phyloP scores from a whole-genome alignment of 2,329 filamentous ascomycete genomes.

The Xylaria polymorpha region DNA sequence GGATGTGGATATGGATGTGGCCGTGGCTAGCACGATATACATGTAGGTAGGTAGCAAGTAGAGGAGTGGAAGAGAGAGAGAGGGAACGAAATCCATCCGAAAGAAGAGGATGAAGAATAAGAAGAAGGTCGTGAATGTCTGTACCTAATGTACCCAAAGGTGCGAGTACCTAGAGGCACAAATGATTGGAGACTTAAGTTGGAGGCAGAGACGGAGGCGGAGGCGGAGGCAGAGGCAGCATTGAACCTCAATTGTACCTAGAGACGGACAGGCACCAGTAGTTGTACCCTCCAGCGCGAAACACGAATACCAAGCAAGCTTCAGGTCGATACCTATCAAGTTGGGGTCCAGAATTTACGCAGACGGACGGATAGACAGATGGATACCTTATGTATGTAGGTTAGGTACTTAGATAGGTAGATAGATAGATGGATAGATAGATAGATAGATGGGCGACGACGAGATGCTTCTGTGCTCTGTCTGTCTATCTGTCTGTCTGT shows the following conservation, averaged over 20 bases:
- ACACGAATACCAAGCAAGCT: conserved; percentile 7
- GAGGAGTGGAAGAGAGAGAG: background rate
- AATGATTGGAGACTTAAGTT: conserved; percentile 1
- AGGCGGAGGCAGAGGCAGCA: background rate
- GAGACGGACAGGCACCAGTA: conserved; percentile 21
- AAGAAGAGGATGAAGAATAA: conserved; percentile 1
- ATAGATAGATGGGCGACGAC: background rate
- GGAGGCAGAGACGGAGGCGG: background rate
- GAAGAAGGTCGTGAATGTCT: conserved; percentile 9
- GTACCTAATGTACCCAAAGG: conserved; percentile 12
- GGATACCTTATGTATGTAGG: no score
- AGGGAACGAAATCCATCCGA: conserved; percentile 1
- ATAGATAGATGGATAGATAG: conserved; percentile 1
- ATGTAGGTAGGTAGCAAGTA: background rate
- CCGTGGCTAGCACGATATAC: conserved; percentile 6
- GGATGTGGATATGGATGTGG: background rate
- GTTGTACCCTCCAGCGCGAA: conserved; percentile 21
- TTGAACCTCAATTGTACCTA: background rate
- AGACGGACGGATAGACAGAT: background rate
- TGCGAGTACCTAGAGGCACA: background rate
- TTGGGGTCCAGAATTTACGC: conserved; percentile 18
- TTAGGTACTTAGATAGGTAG: conserved; percentile 2
- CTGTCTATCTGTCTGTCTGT: no score
- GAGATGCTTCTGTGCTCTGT: background rate
- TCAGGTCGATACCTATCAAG: conserved; percentile 18